phyloP scores from a whole-genome alignment of 192 early-diverging fungal species.

The Lobosporangium transversale region DNA sequence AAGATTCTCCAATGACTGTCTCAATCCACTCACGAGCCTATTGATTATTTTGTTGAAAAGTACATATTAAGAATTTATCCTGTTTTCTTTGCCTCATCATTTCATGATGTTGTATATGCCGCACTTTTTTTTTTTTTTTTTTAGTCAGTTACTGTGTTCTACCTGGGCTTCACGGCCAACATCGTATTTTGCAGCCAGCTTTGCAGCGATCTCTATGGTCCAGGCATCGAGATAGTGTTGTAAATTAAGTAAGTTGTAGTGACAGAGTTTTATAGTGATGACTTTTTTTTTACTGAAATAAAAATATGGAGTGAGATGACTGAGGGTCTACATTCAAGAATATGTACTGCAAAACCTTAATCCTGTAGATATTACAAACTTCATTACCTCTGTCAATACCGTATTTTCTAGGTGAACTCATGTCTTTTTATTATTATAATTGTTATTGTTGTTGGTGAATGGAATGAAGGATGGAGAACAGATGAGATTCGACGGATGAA shows the following conservation, averaged over 20 bases:
- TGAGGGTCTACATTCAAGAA: not conserved
- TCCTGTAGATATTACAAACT: not conserved
- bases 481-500: not conserved
- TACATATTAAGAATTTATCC: not conserved
- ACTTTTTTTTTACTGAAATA: not conserved
- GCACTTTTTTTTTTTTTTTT: too few relatives aligned
- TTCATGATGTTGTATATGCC: too few relatives aligned
- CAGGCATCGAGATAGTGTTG: not conserved
- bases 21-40: constrained; percentile 81
- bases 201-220: constrained; percentile 48
- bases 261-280: too few relatives aligned
- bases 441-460: not conserved
- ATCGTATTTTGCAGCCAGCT: constrained; percentile 53
- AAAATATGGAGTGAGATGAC: not conserved
- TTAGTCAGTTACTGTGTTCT: not conserved
- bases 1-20: constrained; percentile 61
- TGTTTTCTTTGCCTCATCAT: too few relatives aligned
- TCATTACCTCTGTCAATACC: constrained; percentile 49
- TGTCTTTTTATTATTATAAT: too few relatives aligned
- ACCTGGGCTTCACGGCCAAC: constrained; percentile 44
- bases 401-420: constrained; percentile 43
- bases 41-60: not conserved
- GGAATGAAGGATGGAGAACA: not conserved
- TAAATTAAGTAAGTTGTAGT: not conserved
- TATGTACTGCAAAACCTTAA: constrained; percentile 8